Conservation (phyloP, 2,329 filamentous ascomycete species). For the Geosmithia morbida region DNA sequence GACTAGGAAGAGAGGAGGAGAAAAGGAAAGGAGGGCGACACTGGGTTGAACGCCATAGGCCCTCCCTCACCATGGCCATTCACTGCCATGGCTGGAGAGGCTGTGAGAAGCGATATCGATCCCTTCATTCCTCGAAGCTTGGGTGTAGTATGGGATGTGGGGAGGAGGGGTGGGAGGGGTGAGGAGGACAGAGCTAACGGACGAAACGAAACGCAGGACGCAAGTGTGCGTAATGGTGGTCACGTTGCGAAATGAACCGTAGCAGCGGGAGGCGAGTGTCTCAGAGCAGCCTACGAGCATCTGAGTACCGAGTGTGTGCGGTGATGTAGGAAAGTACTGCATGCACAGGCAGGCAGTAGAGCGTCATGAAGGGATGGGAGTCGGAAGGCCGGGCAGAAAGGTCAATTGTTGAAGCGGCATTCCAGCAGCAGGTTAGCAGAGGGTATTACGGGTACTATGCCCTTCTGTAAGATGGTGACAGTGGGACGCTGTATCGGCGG, state of each 20-base stretch:
- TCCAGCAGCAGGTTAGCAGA: slow-evolving; percentile 2
- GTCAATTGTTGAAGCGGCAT: slow-evolving; percentile 3
- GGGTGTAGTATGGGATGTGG: slow-evolving; percentile 2
- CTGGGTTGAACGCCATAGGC: neutral
- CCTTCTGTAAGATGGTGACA: neutral
- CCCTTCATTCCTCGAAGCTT: slow-evolving; percentile 23
- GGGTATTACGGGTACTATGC: neutral
- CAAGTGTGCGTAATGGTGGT: neutral
- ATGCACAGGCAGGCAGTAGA: neutral
- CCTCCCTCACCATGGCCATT: neutral
- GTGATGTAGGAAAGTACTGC: neutral
- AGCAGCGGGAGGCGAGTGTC: slow-evolving; percentile 16
- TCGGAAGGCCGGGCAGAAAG: too few relatives aligned
- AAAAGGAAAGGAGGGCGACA: neutral
- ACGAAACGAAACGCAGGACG: neutral
- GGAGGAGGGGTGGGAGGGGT: too few relatives aligned
- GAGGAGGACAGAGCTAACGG: neutral
- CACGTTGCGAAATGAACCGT: slow-evolving; percentile 9
- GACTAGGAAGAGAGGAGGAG: neutral
- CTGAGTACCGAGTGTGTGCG: too few relatives aligned
- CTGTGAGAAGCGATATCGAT: slow-evolving; percentile 10
- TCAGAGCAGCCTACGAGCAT: too few relatives aligned
- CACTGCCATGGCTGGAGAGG: slow-evolving; percentile 13
- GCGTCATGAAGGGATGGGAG: too few relatives aligned
- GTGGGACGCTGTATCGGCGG: neutral